phyloP scores from a whole-genome alignment of 768 basidiomycete genomes.

The Tephrocybe sp. region DNA sequence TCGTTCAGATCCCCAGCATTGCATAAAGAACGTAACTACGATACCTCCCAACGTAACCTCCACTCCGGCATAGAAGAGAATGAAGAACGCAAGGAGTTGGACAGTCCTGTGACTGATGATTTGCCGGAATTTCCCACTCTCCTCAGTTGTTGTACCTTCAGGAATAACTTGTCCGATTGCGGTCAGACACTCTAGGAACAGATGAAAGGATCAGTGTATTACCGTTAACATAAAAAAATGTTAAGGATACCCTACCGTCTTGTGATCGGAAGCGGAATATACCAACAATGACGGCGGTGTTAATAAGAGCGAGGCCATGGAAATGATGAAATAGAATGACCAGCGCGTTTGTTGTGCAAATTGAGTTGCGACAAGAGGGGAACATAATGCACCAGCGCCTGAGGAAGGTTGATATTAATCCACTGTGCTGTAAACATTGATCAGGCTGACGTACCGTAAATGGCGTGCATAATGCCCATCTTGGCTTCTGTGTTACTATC shows the following conservation, averaged over 20 bases:
- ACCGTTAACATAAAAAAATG: no score
- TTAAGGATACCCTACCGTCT: constrained; percentile 48
- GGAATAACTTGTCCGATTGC: constrained; percentile 45
- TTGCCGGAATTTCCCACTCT: constrained; percentile 36
- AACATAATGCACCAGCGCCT: constrained; percentile 65
- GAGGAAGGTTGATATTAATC: not conserved
- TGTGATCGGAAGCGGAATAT: constrained; percentile 71
- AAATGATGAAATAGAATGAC: constrained; percentile 78
- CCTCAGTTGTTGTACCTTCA: constrained; percentile 24
- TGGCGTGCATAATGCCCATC: constrained; percentile 69
- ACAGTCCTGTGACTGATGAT: constrained; percentile 54
- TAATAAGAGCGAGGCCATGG: constrained; percentile 64
- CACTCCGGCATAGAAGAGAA: constrained; percentile 67
- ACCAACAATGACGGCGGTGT: constrained; percentile 46
- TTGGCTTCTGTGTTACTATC: constrained; percentile 54
- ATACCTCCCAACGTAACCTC: constrained; percentile 62
- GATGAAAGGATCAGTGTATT: not conserved
- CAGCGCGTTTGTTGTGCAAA: constrained; percentile 66
- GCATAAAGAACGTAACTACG: not conserved
- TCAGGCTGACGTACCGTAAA: constrained; percentile 53
- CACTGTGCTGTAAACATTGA: no score
- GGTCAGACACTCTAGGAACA: constrained; percentile 42
- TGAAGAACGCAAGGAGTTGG: constrained; percentile 62
- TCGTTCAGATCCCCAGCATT: not conserved
- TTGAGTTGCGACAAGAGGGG: constrained; percentile 81